Conservation (phyloP, 495 filamentous ascomycete genomes). For the Bacidia rubella region DNA sequence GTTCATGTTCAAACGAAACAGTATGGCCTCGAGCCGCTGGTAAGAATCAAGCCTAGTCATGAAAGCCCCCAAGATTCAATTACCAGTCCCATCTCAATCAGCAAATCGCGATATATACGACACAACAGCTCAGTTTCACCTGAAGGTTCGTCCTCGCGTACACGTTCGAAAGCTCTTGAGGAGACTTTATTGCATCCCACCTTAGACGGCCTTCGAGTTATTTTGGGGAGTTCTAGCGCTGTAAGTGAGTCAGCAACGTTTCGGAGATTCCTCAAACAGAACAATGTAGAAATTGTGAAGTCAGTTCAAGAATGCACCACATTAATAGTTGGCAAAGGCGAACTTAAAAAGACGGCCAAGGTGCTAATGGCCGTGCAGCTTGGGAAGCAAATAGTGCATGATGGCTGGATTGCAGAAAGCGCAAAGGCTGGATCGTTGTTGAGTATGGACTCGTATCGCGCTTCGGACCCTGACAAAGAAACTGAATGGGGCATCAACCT, state of each 20-base stretch:
- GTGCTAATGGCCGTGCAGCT: constrained; percentile 23
- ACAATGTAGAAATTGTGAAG: constrained; percentile 18
- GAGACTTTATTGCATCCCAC: not conserved
- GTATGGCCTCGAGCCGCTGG: too few relatives aligned
- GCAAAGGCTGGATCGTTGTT: constrained; percentile 17
- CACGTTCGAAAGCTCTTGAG: not conserved
- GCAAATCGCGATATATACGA: too few relatives aligned
- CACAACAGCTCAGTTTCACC: too few relatives aligned
- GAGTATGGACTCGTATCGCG: constrained; percentile 17
- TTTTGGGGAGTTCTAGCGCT: constrained; percentile 15
- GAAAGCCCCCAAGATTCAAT: too few relatives aligned
- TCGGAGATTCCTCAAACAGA: constrained; percentile 22
- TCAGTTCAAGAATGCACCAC: constrained; percentile 19
- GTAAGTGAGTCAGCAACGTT: constrained; percentile 4
- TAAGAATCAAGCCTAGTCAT: too few relatives aligned
- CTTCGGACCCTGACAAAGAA: constrained; percentile 19
- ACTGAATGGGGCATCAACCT: constrained; percentile 24
- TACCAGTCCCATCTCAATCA: too few relatives aligned
- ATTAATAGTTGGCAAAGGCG: constrained; percentile 25
- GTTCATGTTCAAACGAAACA: not conserved
- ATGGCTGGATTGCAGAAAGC: constrained; percentile 26
- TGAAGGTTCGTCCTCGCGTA: not conserved
- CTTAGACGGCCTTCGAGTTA: not conserved
- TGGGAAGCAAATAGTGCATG: constrained; percentile 27
- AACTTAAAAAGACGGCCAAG: constrained; percentile 27